Evolutionary conservation across 495 filamentous ascomycete species (phyloP).

Genomic region (Penicillium bovifimosum): DNA sequence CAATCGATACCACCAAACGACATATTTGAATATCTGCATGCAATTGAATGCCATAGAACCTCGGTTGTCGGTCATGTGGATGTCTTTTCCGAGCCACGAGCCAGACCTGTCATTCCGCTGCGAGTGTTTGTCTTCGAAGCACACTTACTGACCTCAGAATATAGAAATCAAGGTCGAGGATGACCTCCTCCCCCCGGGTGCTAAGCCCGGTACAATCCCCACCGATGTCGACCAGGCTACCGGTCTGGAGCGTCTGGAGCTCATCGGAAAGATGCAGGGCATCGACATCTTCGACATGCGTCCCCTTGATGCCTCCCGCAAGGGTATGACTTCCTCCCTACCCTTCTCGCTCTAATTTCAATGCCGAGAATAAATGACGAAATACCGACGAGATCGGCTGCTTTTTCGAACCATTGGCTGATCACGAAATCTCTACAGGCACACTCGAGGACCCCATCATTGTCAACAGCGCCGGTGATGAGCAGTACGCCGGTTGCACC

Average conservation of each 20-base stretch:
- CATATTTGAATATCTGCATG: not conserved
- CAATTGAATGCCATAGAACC: slow-evolving; percentile 4
- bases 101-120: not conserved
- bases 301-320: slow-evolving; percentile 84
- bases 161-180: slow-evolving; percentile 76
- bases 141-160: slow-evolving; percentile 4
- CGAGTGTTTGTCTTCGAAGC: not conserved
- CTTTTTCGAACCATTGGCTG: not conserved
- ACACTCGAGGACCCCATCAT: slow-evolving; percentile 86
- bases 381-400: not conserved
- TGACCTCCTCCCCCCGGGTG: slow-evolving; percentile 82
- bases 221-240: slow-evolving; percentile 92
- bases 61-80: slow-evolving; percentile 11
- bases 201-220: slow-evolving; percentile 73
- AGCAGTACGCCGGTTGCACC: slow-evolving; percentile 96
- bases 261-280: slow-evolving; percentile 98
- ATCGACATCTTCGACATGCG: slow-evolving; percentile 98
- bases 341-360: not conserved
- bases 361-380: not conserved
- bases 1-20: not conserved
- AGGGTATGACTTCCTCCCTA: slow-evolving; percentile 48
- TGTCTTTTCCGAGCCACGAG: slow-evolving; percentile 8
- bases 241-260: slow-evolving; percentile 96
- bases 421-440: slow-evolving; percentile 46
- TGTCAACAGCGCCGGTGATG: slow-evolving; percentile 83